These are phyloP conservation scores for Sphaerulina vaccinii DNA, from an alignment of 2,329 filamentous ascomycete genomes.

Conservation along the genomic window DNA sequence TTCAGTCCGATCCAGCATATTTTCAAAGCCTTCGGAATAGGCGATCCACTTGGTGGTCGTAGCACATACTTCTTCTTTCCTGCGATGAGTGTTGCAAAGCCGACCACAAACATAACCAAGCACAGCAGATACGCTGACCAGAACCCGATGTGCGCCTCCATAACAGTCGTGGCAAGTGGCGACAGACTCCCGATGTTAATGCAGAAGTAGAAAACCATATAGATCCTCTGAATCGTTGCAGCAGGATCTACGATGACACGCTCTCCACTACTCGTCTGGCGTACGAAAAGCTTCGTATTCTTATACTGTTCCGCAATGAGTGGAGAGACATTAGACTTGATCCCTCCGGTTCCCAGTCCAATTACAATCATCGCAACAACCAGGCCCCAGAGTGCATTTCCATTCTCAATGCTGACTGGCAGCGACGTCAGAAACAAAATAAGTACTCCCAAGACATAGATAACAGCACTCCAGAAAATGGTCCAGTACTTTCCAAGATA, in stretches of 20 bases:
- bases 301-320: constrained; percentile 49
- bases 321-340: constrained; percentile 70
- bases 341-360: constrained; percentile 71
- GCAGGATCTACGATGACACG: constrained; percentile 47
- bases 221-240: constrained; percentile 41
- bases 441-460: constrained; percentile 64
- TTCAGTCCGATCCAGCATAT: constrained; percentile 58
- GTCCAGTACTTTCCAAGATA: constrained; percentile 67
- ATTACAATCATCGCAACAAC: constrained; percentile 63
- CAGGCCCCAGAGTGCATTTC: constrained; percentile 61
- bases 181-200: constrained; percentile 70
- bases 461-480: constrained; percentile 63
- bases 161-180: constrained; percentile 46
- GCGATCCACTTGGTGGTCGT: constrained; percentile 67
- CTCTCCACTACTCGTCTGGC: constrained; percentile 42
- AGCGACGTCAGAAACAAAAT: constrained; percentile 65
- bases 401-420: constrained; percentile 59
- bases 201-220: constrained; percentile 42
- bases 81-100: constrained; percentile 53
- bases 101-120: constrained; percentile 61
- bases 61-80: constrained; percentile 52
- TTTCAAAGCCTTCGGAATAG: constrained; percentile 59
- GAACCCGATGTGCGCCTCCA: constrained; percentile 66
- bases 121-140: constrained; percentile 62
- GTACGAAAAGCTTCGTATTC: constrained; percentile 38